These are phyloP conservation scores for Lactarius deliciosus DNA, from an alignment of 768 basidiomycete species.

Conservation along the genomic window DNA sequence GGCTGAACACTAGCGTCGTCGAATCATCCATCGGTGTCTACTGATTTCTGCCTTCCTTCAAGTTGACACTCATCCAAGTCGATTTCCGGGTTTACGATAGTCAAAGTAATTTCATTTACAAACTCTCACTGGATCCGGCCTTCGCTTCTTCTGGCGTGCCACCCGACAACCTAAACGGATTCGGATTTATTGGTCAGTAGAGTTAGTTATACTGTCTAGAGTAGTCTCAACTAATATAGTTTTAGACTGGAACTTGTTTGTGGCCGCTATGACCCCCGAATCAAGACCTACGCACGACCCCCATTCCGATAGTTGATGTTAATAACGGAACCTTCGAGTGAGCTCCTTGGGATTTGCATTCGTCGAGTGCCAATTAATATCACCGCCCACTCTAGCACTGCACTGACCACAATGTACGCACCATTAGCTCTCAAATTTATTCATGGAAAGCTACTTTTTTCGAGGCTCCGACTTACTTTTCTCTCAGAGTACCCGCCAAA, in stretches of 20 bases:
- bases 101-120: slow-evolving; percentile 13
- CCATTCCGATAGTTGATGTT: slow-evolving; percentile 13
- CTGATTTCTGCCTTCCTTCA: neutral
- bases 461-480: neutral
- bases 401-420: slow-evolving; percentile 30
- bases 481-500: slow-evolving; percentile 1
- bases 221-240: neutral
- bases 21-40: slow-evolving; percentile 19
- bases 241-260: slow-evolving; percentile 22
- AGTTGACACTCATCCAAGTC: neutral
- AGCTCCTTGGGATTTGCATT: neutral
- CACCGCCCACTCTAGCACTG: slow-evolving; percentile 21
- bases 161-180: neutral
- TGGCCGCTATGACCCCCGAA: slow-evolving; percentile 8
- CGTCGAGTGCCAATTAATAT: neutral
- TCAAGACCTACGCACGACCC: neutral
- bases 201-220: neutral
- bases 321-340: slow-evolving; percentile 3
- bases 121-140: neutral
- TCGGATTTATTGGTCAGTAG: neutral
- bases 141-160: slow-evolving; percentile 15
- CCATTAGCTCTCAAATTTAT: slow-evolving; percentile 30
- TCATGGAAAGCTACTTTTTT: too few species aligned
- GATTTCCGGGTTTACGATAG: slow-evolving; percentile 9
- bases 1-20: slow-evolving; percentile 55